A percentile compares a stretch with the other conserved stretches of the same genome.
Evolutionary conservation across 768 basidiomycete species (phyloP).

Genomic region (Leccinum obscurum): DNA sequence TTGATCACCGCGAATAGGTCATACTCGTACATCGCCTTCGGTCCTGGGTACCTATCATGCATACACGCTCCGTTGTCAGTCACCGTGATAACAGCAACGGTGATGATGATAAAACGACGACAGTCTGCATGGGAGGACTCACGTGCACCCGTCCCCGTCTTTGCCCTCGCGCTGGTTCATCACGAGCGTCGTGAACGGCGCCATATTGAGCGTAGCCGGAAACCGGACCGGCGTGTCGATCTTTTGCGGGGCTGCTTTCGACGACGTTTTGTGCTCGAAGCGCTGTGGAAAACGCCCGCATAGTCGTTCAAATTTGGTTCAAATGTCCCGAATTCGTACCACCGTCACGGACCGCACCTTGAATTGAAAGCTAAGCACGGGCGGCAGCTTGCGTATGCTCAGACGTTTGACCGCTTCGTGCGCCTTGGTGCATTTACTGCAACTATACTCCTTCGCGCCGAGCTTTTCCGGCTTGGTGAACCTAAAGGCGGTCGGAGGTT

Average conservation of each 20-base stretch:
- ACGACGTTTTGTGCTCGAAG: conserved; percentile 82
- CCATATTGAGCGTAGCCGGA: conserved; percentile 85
- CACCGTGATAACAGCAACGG: neutral
- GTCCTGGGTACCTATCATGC: conserved; percentile 45
- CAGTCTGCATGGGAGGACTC: conserved; percentile 9
- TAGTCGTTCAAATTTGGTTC: neutral
- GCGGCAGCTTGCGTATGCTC: conserved; percentile 81
- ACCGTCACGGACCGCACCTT: conserved; percentile 48
- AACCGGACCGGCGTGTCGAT: conserved; percentile 83
- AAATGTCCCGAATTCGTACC: neutral
- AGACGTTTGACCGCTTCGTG: conserved; percentile 84
- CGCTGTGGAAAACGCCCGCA: conserved; percentile 49
- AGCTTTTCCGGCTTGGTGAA: conserved; percentile 87
- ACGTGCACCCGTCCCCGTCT: conserved; percentile 33
- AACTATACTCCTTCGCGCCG: conserved; percentile 79
- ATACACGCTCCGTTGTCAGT: neutral
- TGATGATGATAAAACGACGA: neutral
- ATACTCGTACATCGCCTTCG: conserved; percentile 78
- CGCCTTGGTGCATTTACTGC: conserved; percentile 75
- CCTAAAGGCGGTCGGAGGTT: conserved; percentile 40
- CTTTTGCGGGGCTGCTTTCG: conserved; percentile 77
- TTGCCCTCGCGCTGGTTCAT: conserved; percentile 50
- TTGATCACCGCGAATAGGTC: conserved; percentile 93
- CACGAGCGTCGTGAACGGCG: conserved; percentile 72
- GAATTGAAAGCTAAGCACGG: conserved; percentile 91